Base-by-base conservation (phyloP, 1,139 yeast genomes). In the Candida labiduridarum region DNA sequence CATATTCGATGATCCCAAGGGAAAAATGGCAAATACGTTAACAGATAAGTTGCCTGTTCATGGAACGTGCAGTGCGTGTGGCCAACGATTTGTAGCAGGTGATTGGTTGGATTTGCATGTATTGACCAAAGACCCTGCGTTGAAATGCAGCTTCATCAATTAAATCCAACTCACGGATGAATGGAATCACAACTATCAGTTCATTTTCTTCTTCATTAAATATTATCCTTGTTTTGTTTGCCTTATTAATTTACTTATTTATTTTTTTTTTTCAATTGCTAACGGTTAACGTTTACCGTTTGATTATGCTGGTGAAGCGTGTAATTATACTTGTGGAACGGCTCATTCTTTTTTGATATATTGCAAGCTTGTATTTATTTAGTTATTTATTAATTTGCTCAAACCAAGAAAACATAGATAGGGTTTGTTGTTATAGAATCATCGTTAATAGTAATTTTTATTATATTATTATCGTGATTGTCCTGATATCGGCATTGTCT, bases 61-160 rank as follows among this genome's bases (percentile, higher is more conserved):
- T 30, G 81, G 81, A 1, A 54, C 62, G 15, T 76, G 81, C 55
- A 61, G 63, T 27, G 78, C 78, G 0, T 76, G 80, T 57, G 71
- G 72, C 5, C 58, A 54, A 25, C 59, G 72, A 41, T 69, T 62
- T 52, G 54, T 62, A 39, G 81, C 78, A 9, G 59, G 61, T 41
- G 76, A 72, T 36, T 76, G 80, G 80, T 58, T 76, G 44, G 77
- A 74, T 31, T 55, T 58, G 19, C 81, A 76, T 58, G 72, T 76
- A 5, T 63, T 76, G 49, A 67, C 74, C 3, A 56, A 59, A 25
- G 65, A 69, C 42, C 29, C 41, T 1, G 47, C 48, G 11, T 50
- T 52, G 25, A 56, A 59, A 51, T 72, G 77, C 57, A 55, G 56
- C 2, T 67, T 47, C 52, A 58, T 64, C 2, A 27, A 34, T 14